Evolutionary conservation across 768 basidiomycete species (phyloP), one percentile per base, ranked within the genome.

Genomic region (Pleurotus tuoliensis): DNA sequence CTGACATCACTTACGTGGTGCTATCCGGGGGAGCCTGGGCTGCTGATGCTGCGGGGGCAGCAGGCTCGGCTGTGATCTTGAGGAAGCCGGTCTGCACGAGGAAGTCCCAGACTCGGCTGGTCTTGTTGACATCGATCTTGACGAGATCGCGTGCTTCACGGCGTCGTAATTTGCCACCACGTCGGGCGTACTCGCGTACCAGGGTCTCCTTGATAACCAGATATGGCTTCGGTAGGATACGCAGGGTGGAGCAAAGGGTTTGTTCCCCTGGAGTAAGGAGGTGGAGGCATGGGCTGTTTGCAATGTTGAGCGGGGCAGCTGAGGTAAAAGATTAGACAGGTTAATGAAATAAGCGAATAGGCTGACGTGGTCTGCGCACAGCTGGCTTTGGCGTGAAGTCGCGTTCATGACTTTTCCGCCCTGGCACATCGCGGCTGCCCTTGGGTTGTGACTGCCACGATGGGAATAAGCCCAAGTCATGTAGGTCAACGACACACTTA

Each of bases 201-300:
- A 97, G 82, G 4, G 90, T 92, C 70, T 97, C 94, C 69, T 99
- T 99, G 73, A 98, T 91, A 58, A 90, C 84, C 51, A 99, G 84
- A 69, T 97, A 99, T 0, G 97, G 94, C 66, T 93, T 92, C 0
- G 97, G 96, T 16, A 97, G 79, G 57, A 99, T 94, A 5, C 94
- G 88, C 27, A 98, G 80, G 55, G 83, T 80, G 2, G 93, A 90
- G 68, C 97, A 98, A 18, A 98, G 84, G 0, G 80, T 76, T 69
- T 94, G 92, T 71, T 99, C 96, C 25, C 85, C 86, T 9, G 86
- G 80, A 1, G 92, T 90, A 62, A 99, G 88, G 7, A 99, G 81
- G 65, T 98, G 92, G 4, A 98, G 75, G 0, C 90, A 92, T 0
- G 90, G 88, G 61, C 92, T 88, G 66, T 94, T 94, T 34, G 94